These are phyloP conservation scores for Phyllosticta citribraziliensis DNA, from an alignment of 2,329 filamentous ascomycete genomes.

Conservation along the genomic window DNA sequence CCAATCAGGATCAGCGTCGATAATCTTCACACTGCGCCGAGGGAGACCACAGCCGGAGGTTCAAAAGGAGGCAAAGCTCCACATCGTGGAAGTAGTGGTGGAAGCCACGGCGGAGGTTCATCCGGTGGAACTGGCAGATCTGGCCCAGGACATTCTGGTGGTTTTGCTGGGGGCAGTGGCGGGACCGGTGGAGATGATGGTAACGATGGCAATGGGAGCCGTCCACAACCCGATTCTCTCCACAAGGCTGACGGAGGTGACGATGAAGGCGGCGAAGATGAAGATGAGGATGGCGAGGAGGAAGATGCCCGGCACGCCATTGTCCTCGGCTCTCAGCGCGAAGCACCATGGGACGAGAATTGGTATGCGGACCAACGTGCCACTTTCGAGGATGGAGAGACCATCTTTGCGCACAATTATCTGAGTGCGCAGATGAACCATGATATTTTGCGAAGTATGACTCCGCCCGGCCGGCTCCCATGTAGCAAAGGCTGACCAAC, in stretches of 20 bases:
- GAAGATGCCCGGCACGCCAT: no score
- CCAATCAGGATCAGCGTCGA: background rate
- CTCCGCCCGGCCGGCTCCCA: background rate
- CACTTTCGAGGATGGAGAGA: background rate
- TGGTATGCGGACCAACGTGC: background rate
- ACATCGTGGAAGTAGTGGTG: background rate
- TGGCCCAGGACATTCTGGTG: background rate
- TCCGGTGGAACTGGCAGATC: background rate
- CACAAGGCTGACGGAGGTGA: background rate
- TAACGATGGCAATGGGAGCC: background rate
- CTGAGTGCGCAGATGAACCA: background rate
- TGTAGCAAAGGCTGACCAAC: background rate
- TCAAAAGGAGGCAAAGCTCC: background rate
- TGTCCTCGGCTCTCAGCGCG: background rate
- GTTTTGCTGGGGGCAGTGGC: background rate
- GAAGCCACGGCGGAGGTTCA: background rate
- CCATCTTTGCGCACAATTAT: background rate
- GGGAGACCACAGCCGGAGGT: background rate
- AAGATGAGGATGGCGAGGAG: background rate
- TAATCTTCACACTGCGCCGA: background rate
- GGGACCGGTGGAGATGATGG: background rate
- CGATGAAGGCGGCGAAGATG: background rate
- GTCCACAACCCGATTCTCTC: background rate
- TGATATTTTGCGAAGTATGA: background rate
- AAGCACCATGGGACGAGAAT: background rate